Evolutionary conservation across 2,329 filamentous ascomycete species (phyloP).

Genomic region (Neobulgaria alba): DNA sequence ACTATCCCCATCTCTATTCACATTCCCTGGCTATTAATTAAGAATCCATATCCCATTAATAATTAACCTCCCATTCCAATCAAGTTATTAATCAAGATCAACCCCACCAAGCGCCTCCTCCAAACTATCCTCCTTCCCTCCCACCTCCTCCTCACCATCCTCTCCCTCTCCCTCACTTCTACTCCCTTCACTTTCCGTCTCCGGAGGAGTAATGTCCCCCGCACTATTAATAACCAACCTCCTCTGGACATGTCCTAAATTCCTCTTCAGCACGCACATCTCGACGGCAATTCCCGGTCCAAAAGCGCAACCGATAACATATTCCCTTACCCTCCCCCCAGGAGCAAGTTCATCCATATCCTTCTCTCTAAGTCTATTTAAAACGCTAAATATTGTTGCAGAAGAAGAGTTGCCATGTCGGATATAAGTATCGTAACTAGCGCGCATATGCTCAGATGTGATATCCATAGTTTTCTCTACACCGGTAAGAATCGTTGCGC

Average conservation of each 20-base stretch:
- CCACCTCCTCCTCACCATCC: conserved; percentile 12
- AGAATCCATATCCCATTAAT: no score
- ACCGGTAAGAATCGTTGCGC: conserved; percentile 55
- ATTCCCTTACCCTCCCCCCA: conserved; percentile 42
- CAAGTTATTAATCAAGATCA: conserved; percentile 25
- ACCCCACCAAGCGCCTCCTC: conserved; percentile 26
- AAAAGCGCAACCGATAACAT: conserved; percentile 60
- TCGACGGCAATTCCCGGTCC: conserved; percentile 62
- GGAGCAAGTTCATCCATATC: conserved; percentile 52
- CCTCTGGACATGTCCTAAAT: conserved; percentile 23
- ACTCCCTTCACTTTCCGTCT: conserved; percentile 25
- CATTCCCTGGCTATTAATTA: no score
- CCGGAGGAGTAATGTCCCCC: conserved; percentile 26
- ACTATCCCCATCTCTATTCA: no score
- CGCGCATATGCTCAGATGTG: conserved; percentile 54
- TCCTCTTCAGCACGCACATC: conserved; percentile 53
- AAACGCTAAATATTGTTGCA: conserved; percentile 59
- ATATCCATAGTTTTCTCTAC: conserved; percentile 51
- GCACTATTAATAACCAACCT: conserved; percentile 17
- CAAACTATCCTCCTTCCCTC: conserved; percentile 20
- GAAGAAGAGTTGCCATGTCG: conserved; percentile 62
- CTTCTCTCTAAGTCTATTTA: conserved; percentile 50
- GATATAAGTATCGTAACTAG: conserved; percentile 62
- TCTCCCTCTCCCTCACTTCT: conserved; percentile 20
- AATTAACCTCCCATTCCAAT: not conserved